Evolutionary conservation across 805 yeast genomes (phyloP).

Genomic region (Ogataea haglerorum): DNA sequence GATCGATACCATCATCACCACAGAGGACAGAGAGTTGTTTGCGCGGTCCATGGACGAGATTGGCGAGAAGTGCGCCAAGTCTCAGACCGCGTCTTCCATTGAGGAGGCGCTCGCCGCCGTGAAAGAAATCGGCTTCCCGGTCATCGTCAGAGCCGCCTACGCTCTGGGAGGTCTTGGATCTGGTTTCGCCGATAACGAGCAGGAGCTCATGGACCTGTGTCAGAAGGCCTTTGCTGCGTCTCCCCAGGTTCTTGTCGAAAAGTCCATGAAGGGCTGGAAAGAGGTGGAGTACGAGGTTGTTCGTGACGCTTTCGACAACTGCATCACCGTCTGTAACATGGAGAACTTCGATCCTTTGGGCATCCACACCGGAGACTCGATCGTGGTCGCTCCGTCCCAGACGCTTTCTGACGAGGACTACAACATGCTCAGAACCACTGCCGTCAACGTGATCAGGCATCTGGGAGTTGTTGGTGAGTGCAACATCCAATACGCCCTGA

Average conservation of each 20-base stretch:
- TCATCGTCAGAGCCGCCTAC: constrained; percentile 94
- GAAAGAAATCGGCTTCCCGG: constrained; percentile 85
- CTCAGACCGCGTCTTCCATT: constrained; percentile 76
- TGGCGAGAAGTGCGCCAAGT: constrained; percentile 91
- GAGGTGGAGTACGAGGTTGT: constrained; percentile 99
- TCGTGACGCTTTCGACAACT: constrained; percentile 94
- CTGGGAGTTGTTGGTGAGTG: constrained; percentile 99
- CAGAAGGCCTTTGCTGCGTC: constrained; percentile 90
- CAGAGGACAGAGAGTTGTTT: constrained; percentile 96
- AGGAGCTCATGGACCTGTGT: constrained; percentile 79
- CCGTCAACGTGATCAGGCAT: constrained; percentile 94
- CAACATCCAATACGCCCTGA: constrained; percentile 94
- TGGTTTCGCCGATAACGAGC: constrained; percentile 89
- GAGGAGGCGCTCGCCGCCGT: constrained; percentile 86
- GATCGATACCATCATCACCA: constrained; percentile 91
- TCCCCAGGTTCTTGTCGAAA: constrained; percentile 94
- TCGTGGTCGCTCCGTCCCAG: constrained; percentile 98
- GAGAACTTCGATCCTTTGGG: constrained; percentile 98
- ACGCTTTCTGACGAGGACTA: constrained; percentile 95
- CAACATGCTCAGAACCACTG: constrained; percentile 96
- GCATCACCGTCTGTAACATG: constrained; percentile 99
- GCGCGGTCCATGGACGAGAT: constrained; percentile 94
- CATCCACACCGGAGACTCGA: constrained; percentile 98
- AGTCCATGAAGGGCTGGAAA: constrained; percentile 99
- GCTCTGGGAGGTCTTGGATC: constrained; percentile 98